Base-by-base conservation (phyloP, 345 rosid genomes). In the Tarenaya hassleriana region DNA sequence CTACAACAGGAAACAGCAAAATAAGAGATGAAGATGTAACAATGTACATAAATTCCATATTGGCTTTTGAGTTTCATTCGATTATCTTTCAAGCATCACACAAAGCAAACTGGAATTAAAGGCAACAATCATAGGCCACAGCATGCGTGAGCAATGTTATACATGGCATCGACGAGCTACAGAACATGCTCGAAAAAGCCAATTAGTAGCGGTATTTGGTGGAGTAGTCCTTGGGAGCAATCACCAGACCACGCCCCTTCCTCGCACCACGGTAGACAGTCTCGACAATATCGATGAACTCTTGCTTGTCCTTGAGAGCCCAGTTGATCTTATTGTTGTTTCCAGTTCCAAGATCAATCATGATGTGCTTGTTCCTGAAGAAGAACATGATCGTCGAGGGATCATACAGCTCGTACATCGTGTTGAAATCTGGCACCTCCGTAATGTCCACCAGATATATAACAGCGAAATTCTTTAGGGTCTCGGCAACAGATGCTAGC, bases 251-350 rank as follows among this genome's bases (percentile, higher is more conserved):
- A 34, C 98, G 94, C n/a, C 94, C 95, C 38, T 85, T 92, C 63
- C 94, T 76, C 12, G 95, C 98, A 7, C 96, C 94, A 0, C 96
- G 86, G 53, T 81, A 92, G 5, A 85, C 86, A 0, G 96, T 92
- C 58, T 88, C 95, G 11, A 92, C 70, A 49, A 91, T 88, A 66
- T 81, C 95, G 1, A 91, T 79, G 67, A 92, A 92, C 76, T 92
- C 96, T 48, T 85, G 96, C 74, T 92, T 92, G 75, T 92, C 96
- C 84, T 92, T 88, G 53, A 92, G 82, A 64, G 95, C 94, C 90
- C 98, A 92, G 55, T 92, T 88, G 61, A 88, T 92, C 79, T 85
- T 88, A 83, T 92, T 92, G 76, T 88, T 92, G 75, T 85, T 92
- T 47, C 98, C 96, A 16, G 94, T 92, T 6, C 98, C 95, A 33